Percentiles rank a stretch among this genome's conserved stretches.
Evolutionary conservation across 1,284 basidiomycete genomes (phyloP).

Genomic region (Moesziomyces sp.): DNA sequence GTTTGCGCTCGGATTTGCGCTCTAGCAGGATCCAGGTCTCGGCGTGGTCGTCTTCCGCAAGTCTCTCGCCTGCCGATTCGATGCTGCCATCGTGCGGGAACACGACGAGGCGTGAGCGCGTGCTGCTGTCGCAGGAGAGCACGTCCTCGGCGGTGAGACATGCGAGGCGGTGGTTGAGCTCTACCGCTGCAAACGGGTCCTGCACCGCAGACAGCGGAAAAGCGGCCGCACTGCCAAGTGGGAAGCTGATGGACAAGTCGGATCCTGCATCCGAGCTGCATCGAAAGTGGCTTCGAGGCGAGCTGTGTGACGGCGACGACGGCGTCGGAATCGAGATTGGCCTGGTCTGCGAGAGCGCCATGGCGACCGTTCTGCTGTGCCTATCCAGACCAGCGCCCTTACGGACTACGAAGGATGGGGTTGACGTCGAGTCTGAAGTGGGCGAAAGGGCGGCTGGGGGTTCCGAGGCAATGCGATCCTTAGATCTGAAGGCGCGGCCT

Average conservation of each 20-base stretch:
- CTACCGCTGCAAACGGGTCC: conserved; percentile 23
- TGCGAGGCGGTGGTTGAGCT: conserved; percentile 18
- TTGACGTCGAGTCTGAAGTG: no score
- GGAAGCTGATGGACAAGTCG: conserved; percentile 26
- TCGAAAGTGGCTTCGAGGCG: conserved; percentile 22
- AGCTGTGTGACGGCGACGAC: conserved; percentile 11
- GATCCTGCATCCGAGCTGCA: conserved; percentile 28
- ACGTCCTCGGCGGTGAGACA: conserved; percentile 29
- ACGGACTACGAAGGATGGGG: no score
- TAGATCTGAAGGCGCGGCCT: no score
- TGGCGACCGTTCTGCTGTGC: not conserved
- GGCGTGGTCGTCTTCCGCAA: conserved; percentile 17
- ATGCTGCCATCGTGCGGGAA: conserved; percentile 20
- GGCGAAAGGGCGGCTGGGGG: no score
- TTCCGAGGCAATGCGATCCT: no score
- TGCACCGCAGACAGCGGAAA: conserved; percentile 11
- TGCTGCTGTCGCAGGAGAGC: conserved; percentile 14
- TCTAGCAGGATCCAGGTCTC: conserved; percentile 39
- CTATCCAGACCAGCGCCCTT: no score
- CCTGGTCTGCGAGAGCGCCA: conserved; percentile 26
- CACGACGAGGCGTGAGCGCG: conserved; percentile 25
- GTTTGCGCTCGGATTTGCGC: not conserved
- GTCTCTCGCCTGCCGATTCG: conserved; percentile 33
- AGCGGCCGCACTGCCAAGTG: not conserved
- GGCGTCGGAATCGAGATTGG: conserved; percentile 32